These are phyloP conservation scores for Entomortierella beljakovae DNA, from an alignment of 192 early-diverging fungal species.

Conservation along the genomic window DNA sequence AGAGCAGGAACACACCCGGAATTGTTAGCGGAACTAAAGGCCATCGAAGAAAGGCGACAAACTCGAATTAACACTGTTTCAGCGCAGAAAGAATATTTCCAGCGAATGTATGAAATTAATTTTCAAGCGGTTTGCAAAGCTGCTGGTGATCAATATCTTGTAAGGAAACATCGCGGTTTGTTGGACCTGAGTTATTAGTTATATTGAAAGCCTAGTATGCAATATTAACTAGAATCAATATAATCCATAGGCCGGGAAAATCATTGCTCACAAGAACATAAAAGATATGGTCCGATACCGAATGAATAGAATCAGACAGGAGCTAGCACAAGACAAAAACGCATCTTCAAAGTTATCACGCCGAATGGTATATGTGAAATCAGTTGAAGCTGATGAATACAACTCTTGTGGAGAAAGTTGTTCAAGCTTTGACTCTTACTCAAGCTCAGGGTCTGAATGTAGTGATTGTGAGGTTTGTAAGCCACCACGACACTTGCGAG, in stretches of 20 bases:
- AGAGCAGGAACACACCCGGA: slow-evolving; percentile 43
- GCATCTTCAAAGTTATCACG: background rate
- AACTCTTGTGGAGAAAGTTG: slow-evolving; percentile 35
- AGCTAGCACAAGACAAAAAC: slow-evolving; percentile 21
- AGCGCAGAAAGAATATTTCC: slow-evolving; percentile 20
- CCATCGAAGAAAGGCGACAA: slow-evolving; percentile 41
- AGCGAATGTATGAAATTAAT: slow-evolving; percentile 20
- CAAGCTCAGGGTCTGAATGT: slow-evolving; percentile 44
- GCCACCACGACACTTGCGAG: background rate
- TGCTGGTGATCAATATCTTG: slow-evolving; percentile 38
- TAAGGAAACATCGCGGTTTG: slow-evolving; percentile 1
- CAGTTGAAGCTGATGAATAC: slow-evolving; percentile 1
- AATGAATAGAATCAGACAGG: slow-evolving; percentile 34
- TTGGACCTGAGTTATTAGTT: background rate
- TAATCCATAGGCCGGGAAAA: slow-evolving; percentile 17
- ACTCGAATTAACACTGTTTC: slow-evolving; percentile 1
- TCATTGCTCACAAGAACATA: slow-evolving; percentile 14
- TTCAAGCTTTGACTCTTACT: slow-evolving; percentile 52
- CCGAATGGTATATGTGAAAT: slow-evolving; percentile 1
- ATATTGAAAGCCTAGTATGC: background rate
- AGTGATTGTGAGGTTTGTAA: slow-evolving; percentile 48
- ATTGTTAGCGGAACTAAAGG: slow-evolving; percentile 34
- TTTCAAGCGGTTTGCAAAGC: slow-evolving; percentile 44
- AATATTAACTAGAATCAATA: background rate
- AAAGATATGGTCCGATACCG: slow-evolving; percentile 41